Base-by-base conservation (phyloP, 257 asterid species). In the Fraxinus excelsior region DNA sequence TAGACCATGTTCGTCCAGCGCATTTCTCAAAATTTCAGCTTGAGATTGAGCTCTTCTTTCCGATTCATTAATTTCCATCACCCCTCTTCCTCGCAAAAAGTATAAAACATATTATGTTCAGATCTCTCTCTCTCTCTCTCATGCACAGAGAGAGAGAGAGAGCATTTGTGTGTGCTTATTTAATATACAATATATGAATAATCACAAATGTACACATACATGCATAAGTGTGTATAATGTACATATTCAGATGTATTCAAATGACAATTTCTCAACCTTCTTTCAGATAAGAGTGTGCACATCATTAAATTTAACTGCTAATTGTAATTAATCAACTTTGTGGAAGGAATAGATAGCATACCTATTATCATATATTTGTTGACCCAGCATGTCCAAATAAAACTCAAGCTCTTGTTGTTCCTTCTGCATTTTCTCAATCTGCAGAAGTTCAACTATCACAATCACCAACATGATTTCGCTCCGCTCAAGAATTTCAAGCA, bases 301-400 rank as follows among this genome's bases (percentile, higher is more conserved):
- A 25, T 25, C 32, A 60, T 60, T 7, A 60, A 21, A 60, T 60
- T 60, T 21, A 60, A 60, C 67, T 58, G 67, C 32, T 60, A 21
- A 25, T 10, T 21, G 29, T 65, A 56, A 26, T 34, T 70, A 32
- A 77, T 74, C 70, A 71, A 73, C 51, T 56, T 40, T 62, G 32
- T 40, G 26, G 60, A 29, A 70, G 56, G 66, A 76, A 35, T 51
- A 68, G 49, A 69, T 40, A 79, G 18, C 71, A 28, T 84, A 95
- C 99, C 99, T 93, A 74, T 78, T 87, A 82, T 95, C 96, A 73
- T 90, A 84, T 75, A 95, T 90, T 82, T 93, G 93, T 85, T 88
- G 94, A 80, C 96, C 90, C 80, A 84, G 80, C 93, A 95, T 90
- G 88, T 95, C 98, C 92, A 95, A 85, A 84, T 84, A 86, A 77